phyloP scores from a whole-genome alignment of 495 filamentous ascomycete species.

The Aspergillus nidulans region DNA sequence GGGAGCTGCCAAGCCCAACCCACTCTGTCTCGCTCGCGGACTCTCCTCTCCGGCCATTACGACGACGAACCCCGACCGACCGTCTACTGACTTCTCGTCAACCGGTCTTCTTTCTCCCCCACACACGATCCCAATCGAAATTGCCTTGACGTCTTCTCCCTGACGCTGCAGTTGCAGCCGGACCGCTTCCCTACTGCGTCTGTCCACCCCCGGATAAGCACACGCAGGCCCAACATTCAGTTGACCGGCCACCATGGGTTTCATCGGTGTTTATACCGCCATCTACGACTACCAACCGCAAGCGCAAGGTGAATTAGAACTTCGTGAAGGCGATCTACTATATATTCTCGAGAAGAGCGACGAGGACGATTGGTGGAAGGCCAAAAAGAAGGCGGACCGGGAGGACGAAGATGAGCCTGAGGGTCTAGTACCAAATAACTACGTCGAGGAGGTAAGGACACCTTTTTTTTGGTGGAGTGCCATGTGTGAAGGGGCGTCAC shows the following conservation, averaged over 20 bases:
- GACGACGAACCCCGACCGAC: constrained; percentile 1
- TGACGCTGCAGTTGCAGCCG: constrained; percentile 21
- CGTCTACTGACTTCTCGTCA: not conserved
- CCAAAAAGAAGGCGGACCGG: constrained; percentile 88
- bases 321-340: constrained; percentile 84
- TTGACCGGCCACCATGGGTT: constrained; percentile 52
- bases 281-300: constrained; percentile 93
- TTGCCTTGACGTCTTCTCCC: constrained; percentile 1
- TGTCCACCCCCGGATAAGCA: not conserved
- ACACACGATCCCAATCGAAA: not conserved
- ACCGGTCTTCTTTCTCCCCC: constrained; percentile 6
- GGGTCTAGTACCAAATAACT: constrained; percentile 92
- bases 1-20: constrained; percentile 13
- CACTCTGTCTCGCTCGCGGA: constrained; percentile 2
- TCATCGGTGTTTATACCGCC: constrained; percentile 87
- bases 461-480: not conserved
- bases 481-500: not conserved
- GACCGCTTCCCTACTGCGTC: not conserved
- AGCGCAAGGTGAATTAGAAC: constrained; percentile 78
- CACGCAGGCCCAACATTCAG: constrained; percentile 8
- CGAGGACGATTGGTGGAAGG: constrained; percentile 97
- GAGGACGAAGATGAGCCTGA: constrained; percentile 94
- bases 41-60: constrained; percentile 3
- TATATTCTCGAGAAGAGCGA: constrained; percentile 86
- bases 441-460: constrained; percentile 83